Base-by-base conservation (phyloP, 1,139 yeast genomes). In the Candida sp. region DNA sequence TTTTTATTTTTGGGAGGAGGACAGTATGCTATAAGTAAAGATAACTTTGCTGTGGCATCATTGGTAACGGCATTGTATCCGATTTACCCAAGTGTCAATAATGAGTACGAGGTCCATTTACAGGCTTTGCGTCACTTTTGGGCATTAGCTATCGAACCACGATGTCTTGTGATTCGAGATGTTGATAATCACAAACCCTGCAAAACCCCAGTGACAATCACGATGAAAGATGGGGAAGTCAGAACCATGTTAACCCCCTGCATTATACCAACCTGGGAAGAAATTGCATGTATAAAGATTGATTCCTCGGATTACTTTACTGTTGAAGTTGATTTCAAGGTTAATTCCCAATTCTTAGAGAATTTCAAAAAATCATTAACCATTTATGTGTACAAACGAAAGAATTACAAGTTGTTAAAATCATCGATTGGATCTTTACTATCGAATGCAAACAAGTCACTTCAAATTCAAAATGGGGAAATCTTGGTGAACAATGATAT, bases 121-220 rank as follows among this genome's bases (percentile, higher is more conserved):
- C 97, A 90, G 60, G 97, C 96, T 1, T 68, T 91, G 38, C 74
- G 96, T 40, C 96, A 90, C 61, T 84, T 95, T 50, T 95, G 99
- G 98, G 87, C 91, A 0, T 66, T 93, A 49, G 80, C 96, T 0
- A 85, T 87, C 6, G 93, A 85, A 52, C 84, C 87, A 1, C 68
- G 97, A 45, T 90, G 97, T 60, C 66, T 93, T 12, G 76, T 87
- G 8, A 76, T 87, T 1, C 72, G 93, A 45, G 91, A 91, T 57
- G 83, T 84, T 12, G 79, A 73, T 29, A 76, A 84, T 0, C 77
- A 71, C 12, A 72, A 70, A 42, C 80, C 87, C 1, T 68, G 52
- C 58, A 72, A 77, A 41, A 70, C 83, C 11, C 79, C 80, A 0
- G 75, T 84, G 4, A 63, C 64, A 6, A 61, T 86, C 6, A 61